phyloP scores from a whole-genome alignment of 768 basidiomycete species.

The Russula brevipes region DNA sequence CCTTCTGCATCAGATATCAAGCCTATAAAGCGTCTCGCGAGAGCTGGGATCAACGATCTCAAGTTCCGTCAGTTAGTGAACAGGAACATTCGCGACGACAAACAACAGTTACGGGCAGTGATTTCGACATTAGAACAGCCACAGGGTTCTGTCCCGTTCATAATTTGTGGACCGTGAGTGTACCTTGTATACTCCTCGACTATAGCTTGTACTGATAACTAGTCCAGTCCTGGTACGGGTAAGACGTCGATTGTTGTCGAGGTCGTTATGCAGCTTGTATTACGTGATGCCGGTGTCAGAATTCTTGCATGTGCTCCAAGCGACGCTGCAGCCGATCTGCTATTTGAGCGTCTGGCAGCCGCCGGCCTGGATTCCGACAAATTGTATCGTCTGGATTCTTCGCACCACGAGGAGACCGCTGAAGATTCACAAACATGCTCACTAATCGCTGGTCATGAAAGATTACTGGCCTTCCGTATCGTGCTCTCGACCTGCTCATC shows the following conservation, averaged over 20 bases:
- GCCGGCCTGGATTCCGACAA: conserved; percentile 27
- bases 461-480: conserved; percentile 42
- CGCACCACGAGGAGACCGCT: conserved; percentile 35
- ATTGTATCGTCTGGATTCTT: conserved; percentile 50
- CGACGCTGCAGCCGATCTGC: conserved; percentile 35
- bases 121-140: conserved; percentile 40
- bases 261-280: conserved; percentile 34
- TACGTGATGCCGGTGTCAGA: conserved; percentile 23
- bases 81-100: conserved; percentile 41
- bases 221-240: conserved; percentile 38
- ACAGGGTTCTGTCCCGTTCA: conserved; percentile 49
- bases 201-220: not conserved
- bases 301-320: conserved; percentile 37
- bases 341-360: conserved; percentile 29
- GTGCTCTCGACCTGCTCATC: conserved; percentile 56
- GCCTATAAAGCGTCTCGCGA: conserved; percentile 19
- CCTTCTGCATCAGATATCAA: conserved; percentile 36
- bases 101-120: conserved; percentile 44
- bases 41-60: conserved; percentile 6
- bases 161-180: conserved; percentile 60
- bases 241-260: conserved; percentile 38
- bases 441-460: conserved; percentile 33
- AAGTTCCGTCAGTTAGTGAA: conserved; percentile 35
- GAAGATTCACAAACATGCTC: conserved; percentile 36
- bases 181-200: not conserved